Base-by-base conservation (phyloP, 495 filamentous ascomycete genomes). In the Coniosporium apollinis region DNA sequence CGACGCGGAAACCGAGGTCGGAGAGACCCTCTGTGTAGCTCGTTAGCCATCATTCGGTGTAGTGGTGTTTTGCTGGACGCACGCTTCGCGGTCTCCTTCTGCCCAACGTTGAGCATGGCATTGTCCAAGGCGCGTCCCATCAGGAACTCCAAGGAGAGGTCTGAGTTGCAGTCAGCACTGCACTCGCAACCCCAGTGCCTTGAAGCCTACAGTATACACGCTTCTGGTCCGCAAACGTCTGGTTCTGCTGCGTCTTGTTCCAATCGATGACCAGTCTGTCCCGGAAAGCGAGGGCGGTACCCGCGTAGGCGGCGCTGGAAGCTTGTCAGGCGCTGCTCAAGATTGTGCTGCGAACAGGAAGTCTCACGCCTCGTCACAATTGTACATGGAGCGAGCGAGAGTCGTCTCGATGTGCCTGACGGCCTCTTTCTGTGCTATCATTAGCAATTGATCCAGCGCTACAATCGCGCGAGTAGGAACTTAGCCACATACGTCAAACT, bases 71-170 rank as follows among this genome's bases (percentile, higher is more conserved):
- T 1, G 8, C 32, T 13, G n/a, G 3, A 39, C 54, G 24, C 60
- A 83, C 80, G 70, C 60, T 72, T 73, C 15, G 89, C 89, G 34
- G 76, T 58, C 49, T 82, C 72, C 58, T 97, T 97, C 60, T 82
- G 62, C 7, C 79, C 82, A 35, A 89, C 68, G 49, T 97, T 97
- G 37, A 97, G 70, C 82, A 97, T 94, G 20, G 91, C 85, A 75
- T 97, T 97, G 59, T 97, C 89, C 46, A 97, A 59, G 22, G 89
- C 79, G 46, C 89, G 66, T 17, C 89, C 89, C 89, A 97, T 97
- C 39, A 97, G 61, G 48, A 97, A 97, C 52, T 97, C 89, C 28
- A 97, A 70, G 20, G 84, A 93, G 28, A 97, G 66, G 55, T 97
- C 70, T 73, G 35, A 4, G 13, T 21, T 37, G 5, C 45, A 7